Evolutionary conservation across 2,329 filamentous ascomycete genomes (phyloP), one percentile per base, ranked within the genome.

Genomic region (Chrysosporium keratinophilum): DNA sequence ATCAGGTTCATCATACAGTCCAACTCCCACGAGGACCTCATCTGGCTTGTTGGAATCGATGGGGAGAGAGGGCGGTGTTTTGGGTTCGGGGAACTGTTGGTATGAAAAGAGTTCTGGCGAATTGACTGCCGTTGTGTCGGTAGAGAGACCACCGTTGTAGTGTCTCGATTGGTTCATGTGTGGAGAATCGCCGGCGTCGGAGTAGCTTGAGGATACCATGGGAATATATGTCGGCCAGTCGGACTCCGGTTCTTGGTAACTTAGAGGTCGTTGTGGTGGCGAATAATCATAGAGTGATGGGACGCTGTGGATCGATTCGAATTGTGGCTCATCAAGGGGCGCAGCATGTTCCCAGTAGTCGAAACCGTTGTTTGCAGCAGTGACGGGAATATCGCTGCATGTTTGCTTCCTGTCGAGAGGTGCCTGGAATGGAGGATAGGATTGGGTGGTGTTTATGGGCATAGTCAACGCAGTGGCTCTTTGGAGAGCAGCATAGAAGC

Each of bases 11-110:
- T 88, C 87, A 67, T 93, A 93, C 0, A 93, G 77, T 0, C 87
- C 87, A 78, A 93, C 84, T 17, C 87, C 87, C n/a, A 89, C 77
- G 1, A 91, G 76, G 56, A 88, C 84, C 62, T 89, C 85, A 37
- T 81, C 84, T 2, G 52, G 33, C 31, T 9, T 23, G 15, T 20
- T 45, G 12, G 3, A 37, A 20, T 54, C 52, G 15, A 48, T 19
- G 7, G 48, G 17, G 15, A 37, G 37, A 11, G 39, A 54, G 15
- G 58, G 55, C 6, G 55, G 59, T 19, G 59, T 39, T n/a, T 60
- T 58, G 12, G 61, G 57, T n/a, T 62, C 58, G 1, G 65, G 62
- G n/a, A 64, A 63, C 20, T 66, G 62, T 50, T 68, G 67, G 35
- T 66, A 65, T n/a, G 68, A 65, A 14, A 69, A 62, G 35, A 71